Conservation (phyloP, 2,329 filamentous ascomycete species). For the Rhynchosporium graminicola region DNA sequence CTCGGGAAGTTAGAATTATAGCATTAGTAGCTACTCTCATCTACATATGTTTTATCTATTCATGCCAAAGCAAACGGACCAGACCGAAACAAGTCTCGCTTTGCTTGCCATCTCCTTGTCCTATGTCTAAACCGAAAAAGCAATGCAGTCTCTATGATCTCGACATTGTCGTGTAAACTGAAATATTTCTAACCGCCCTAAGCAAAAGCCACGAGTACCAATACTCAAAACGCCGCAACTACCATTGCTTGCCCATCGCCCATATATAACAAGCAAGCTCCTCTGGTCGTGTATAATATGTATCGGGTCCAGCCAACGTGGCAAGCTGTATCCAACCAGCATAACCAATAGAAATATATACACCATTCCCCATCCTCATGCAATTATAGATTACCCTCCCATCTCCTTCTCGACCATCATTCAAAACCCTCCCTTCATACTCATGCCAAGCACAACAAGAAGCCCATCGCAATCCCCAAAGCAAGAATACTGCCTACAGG, state of each 20-base stretch:
- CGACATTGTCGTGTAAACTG: background rate
- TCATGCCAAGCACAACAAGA: constrained; percentile 33
- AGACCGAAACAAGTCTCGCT: background rate
- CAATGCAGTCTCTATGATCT: background rate
- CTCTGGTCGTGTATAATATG: background rate
- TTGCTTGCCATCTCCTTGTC: background rate
- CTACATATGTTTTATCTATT: background rate
- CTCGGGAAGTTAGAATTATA: constrained; percentile 56
- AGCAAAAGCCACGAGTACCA: background rate
- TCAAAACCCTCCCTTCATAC: constrained; percentile 18
- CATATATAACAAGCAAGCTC: constrained; percentile 10
- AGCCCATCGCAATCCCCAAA: constrained; percentile 32
- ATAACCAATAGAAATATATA: constrained; percentile 7
- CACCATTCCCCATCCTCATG: background rate
- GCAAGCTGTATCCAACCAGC: background rate
- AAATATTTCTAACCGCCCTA: background rate
- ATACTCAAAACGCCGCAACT: constrained; percentile 6
- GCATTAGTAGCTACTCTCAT: constrained; percentile 9
- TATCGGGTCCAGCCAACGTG: background rate
- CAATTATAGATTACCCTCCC: background rate
- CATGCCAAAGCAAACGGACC: background rate
- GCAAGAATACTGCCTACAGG: constrained; percentile 31
- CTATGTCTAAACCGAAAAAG: background rate
- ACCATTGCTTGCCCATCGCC: constrained; percentile 1
- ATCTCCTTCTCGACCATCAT: background rate